phyloP scores from a whole-genome alignment of 108 stramenopile genomes.

The Nitzschia putrida region DNA sequence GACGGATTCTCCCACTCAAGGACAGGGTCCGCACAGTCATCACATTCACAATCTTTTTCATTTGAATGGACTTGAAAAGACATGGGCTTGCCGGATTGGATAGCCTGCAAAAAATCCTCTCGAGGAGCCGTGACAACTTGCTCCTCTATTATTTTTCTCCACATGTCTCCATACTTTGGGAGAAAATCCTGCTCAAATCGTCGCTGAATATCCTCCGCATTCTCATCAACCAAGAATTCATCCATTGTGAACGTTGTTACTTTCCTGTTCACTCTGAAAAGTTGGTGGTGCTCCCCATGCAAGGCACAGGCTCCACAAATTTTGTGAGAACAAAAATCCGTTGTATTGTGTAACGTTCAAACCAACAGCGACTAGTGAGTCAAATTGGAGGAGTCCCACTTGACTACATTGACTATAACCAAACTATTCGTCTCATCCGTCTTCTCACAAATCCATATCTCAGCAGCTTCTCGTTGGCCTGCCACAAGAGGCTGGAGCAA shows the following conservation, averaged over 20 bases:
- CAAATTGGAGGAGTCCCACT: too few species aligned
- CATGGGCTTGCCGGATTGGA: constrained; percentile 7
- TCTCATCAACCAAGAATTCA: neutral
- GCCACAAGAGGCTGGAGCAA: too few species aligned
- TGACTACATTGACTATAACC: too few species aligned
- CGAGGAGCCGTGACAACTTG: neutral
- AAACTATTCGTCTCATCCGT: too few species aligned
- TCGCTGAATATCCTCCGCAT: neutral
- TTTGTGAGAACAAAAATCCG: neutral
- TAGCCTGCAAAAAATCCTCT: constrained; percentile 24
- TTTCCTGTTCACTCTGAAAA: too few species aligned
- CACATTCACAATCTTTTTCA: constrained; percentile 25
- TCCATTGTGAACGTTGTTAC: too few species aligned
- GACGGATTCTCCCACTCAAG: constrained; percentile 5
- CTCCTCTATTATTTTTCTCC: constrained; percentile 47
- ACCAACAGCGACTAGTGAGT: too few species aligned
- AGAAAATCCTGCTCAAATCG: constrained; percentile 41
- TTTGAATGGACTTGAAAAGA: neutral
- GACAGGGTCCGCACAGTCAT: constrained; percentile 16
- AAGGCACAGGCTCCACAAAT: neutral
- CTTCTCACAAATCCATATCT: too few species aligned
- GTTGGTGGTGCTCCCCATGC: too few species aligned
- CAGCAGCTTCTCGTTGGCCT: too few species aligned
- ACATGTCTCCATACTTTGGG: constrained; percentile 59
- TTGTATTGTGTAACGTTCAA: too few species aligned